Base-by-base conservation (phyloP, 495 filamentous ascomycete genomes). In the Geoglossum glabrum region DNA sequence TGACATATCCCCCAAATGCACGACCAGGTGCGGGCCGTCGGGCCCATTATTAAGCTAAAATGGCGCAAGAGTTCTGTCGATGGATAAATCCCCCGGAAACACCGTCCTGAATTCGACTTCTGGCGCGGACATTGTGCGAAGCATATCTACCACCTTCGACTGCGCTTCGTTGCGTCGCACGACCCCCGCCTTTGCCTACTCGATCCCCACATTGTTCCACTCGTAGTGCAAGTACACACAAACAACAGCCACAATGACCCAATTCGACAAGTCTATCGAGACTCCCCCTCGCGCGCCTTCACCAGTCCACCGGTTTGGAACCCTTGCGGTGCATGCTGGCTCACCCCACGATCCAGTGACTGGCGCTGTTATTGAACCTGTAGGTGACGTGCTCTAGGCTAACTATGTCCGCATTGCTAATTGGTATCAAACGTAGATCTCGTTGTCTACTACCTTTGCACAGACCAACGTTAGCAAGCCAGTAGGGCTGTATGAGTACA, bases 301-400 rank as follows among this genome's bases (percentile, higher is more conserved):
- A 19, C 79, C 80, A 57, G 69, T 78, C 27, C 79, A 83, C 64
- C 74, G 77, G 25, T 98, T 98, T 70, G 92, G 86, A 23, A 98
- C 92, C 31, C 75, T 92, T 27, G 92, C 92, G 47, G 92, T 98
- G 13, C 92, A 98, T 70, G 87, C 90, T 56, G 92, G 92, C 47
- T 72, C 87, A 46, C 86, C 84, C 62, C 86, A 93, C 68, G 92
- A 98, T 72, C 85, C 88, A 40, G 72, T 74, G 10, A 98, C 90
- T 27, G 92, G 92, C 58, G 92, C 92, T 61, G 92, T 98, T 60
- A 98, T 98, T 69, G 85, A 88, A 68, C 72, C 92, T 54, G 81
- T 84, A 67, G 60, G 76, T 68, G 27, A 19, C 45, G 9, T 30
- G 25, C n/a, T 19, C 19, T 59, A 10, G n/a, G 50, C 46, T 21